Conservation (phyloP, 768 basidiomycete species). For the Tulasnella sp. region DNA sequence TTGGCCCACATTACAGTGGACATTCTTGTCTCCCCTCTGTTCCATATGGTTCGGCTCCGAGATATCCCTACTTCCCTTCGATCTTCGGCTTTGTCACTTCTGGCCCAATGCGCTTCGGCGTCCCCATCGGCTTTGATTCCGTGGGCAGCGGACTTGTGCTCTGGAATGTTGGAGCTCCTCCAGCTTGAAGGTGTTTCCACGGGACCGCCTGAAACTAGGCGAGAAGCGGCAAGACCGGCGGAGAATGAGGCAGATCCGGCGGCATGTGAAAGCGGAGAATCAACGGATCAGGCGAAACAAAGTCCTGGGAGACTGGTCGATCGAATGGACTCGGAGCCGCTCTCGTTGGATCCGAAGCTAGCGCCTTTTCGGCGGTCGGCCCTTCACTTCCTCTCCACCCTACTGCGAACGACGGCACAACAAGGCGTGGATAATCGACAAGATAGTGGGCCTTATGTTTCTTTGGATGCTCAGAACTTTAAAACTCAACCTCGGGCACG, state of each 20-base stretch:
- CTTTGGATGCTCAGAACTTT: neutral
- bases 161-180: slow-evolving; percentile 72
- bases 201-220: neutral
- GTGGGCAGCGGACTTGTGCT: slow-evolving; percentile 58
- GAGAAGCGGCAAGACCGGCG: neutral
- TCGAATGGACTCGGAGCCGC: slow-evolving; percentile 55
- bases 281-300: neutral
- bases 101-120: slow-evolving; percentile 68
- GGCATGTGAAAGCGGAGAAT: neutral
- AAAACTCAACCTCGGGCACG: neutral
- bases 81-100: slow-evolving; percentile 60
- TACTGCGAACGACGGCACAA: slow-evolving; percentile 59
- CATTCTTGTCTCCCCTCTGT: slow-evolving; percentile 67
- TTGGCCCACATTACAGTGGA: slow-evolving; percentile 47
- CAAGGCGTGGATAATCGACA: slow-evolving; percentile 44
- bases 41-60: slow-evolving; percentile 53
- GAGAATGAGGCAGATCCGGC: slow-evolving; percentile 15
- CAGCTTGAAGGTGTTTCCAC: slow-evolving; percentile 36
- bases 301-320: slow-evolving; percentile 13
- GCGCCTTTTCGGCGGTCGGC: slow-evolving; percentile 82
- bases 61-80: slow-evolving; percentile 70
- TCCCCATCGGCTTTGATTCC: slow-evolving; percentile 57
- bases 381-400: slow-evolving; percentile 69
- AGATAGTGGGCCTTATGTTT: neutral
- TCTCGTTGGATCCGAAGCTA: slow-evolving; percentile 56